Conservation (phyloP, 2,329 filamentous ascomycete species). For the Hypocreales sp. region DNA sequence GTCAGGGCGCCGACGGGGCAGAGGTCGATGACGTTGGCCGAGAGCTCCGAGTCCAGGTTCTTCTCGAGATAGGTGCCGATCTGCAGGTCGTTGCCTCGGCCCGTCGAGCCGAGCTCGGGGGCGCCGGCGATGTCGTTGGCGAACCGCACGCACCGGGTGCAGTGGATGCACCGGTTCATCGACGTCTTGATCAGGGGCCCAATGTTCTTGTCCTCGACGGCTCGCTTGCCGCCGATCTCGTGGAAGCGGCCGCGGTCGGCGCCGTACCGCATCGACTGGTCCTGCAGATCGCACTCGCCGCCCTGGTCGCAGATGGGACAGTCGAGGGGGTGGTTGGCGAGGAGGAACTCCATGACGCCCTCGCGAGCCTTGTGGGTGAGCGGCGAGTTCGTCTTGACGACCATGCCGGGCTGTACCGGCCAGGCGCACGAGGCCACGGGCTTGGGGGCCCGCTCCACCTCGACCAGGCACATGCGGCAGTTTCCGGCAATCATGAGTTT, state of each 20-base stretch:
- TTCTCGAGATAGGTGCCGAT: slow-evolving; percentile 96
- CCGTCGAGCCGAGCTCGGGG: slow-evolving; percentile 84
- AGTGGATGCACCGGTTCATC: slow-evolving; percentile 99
- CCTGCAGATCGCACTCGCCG: slow-evolving; percentile 96
- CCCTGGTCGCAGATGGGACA: slow-evolving; percentile 98
- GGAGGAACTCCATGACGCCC: slow-evolving; percentile 96
- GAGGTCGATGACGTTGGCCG: slow-evolving; percentile 93
- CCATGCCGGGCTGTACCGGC: slow-evolving; percentile 97
- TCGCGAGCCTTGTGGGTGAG: slow-evolving; percentile 95
- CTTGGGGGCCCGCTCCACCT: slow-evolving; percentile 92
- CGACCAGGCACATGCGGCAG: slow-evolving; percentile 98
- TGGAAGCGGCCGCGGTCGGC: slow-evolving; percentile 94
- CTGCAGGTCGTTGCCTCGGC: slow-evolving; percentile 92
- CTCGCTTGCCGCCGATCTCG: slow-evolving; percentile 88
- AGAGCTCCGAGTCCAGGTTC: slow-evolving; percentile 86
- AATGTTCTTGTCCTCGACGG: slow-evolving; percentile 98
- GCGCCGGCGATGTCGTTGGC: slow-evolving; percentile 95
- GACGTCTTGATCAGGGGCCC: slow-evolving; percentile 97
- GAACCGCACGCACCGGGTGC: slow-evolving; percentile 93
- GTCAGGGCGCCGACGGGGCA: slow-evolving; percentile 94
- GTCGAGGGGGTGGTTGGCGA: slow-evolving; percentile 91
- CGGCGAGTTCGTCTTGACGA: slow-evolving; percentile 95
- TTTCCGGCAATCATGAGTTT: slow-evolving; percentile 99
- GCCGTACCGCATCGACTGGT: slow-evolving; percentile 98
- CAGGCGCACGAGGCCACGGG: slow-evolving; percentile 96